Evolutionary conservation across 2,329 filamentous ascomycete species (phyloP), one percentile per base, ranked within the genome.

Genomic region (Alternaria gaisen): DNA sequence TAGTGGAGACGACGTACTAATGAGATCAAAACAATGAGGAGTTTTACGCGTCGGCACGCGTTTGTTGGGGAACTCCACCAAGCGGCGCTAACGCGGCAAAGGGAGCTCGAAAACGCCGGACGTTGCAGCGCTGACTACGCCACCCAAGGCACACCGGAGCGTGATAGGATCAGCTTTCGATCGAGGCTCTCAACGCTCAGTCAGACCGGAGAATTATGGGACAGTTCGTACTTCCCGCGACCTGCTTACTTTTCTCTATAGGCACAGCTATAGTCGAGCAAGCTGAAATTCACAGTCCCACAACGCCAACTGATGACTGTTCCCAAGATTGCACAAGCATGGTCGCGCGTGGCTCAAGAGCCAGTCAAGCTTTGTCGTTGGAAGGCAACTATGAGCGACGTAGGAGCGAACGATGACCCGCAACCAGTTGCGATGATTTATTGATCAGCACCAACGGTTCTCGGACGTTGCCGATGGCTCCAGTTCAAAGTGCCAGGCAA

Each of bases 1-100:
- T 16, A 26, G 28, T 14, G 7, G 22, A 43, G 43, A 14, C 22
- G 28, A 20, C 14, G 7, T 43, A n/a, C 36, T 26, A 28, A 6
- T 40, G 42, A 43, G 48, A 44, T 36, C 42, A 42, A 50, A 58
- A 43, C 46, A 48, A 48, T 20, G n/a, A 34, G n/a, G 34, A 36
- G 40, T 47, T 46, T 20, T 51, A 53, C 65, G 58, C 60, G 60
- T 66, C 40, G 63, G 52, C 57, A 64, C 58, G 63, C 63, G 59
- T 70, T 63, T 61, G 67, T 59, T 56, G 62, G 60, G 66, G n/a
- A 30, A 55, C 48, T 48, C 44, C 41, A 64, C 59, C 44, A 53
- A 53, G 52, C 18, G 26, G 47, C 53, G 54, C 60, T 63, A 65
- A 52, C 51, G 60, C 56, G 50, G 53, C 46, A 50, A 56, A 46